Base-by-base conservation (phyloP, 2,329 filamentous ascomycete species). In the Coniochaeta hoffmannii region DNA sequence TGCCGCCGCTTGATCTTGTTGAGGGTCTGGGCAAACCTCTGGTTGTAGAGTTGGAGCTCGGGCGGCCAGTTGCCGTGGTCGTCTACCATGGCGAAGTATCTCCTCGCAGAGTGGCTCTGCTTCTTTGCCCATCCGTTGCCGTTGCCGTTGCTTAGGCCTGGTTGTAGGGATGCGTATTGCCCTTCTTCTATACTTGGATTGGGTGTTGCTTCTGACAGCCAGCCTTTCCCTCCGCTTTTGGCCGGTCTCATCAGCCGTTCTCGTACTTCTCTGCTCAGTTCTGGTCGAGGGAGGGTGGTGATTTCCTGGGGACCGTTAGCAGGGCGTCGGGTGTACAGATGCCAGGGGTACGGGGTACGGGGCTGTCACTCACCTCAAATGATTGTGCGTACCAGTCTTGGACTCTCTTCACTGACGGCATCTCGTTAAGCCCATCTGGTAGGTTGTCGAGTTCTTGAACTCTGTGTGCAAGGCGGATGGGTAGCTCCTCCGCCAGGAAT, bases 361-460 rank as follows among this genome's bases (percentile, higher is more conserved):
- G 55, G 35, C n/a, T 14, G 55, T 49, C 69, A 12, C 81, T 64
- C 82, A 96, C 92, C 85, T 99, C 94, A 68, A 99, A 99, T 53
- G 94, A 99, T 76, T 99, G 94, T 61, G 93, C 94, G 72, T 99
- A 99, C 94, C 94, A 99, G 68, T 97, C 92, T 70, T 92, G 88
- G 63, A 99, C 94, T 67, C 87, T 90, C 70, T 87, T 86, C 63
- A 99, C 96, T 11, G 94, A 97, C 36, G 92, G 90, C 94, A 99
- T 97, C 63, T 97, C 92, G 70, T 90, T 96, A 59, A 99, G 82
- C 55, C 94, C 94, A 80, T 99, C 94, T 34, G 94, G 94, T 2
- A 99, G 79, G 66, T 90, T 89, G 59, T 88, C 86, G 56, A 99
- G 83, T 76, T 99, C 94, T 73, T 96, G 89, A 57, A 99, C 94